Evolutionary conservation across 2,329 filamentous ascomycete genomes (phyloP), one percentile per base, ranked within the genome.

Genomic region (Pseudogymnoascus sp.): DNA sequence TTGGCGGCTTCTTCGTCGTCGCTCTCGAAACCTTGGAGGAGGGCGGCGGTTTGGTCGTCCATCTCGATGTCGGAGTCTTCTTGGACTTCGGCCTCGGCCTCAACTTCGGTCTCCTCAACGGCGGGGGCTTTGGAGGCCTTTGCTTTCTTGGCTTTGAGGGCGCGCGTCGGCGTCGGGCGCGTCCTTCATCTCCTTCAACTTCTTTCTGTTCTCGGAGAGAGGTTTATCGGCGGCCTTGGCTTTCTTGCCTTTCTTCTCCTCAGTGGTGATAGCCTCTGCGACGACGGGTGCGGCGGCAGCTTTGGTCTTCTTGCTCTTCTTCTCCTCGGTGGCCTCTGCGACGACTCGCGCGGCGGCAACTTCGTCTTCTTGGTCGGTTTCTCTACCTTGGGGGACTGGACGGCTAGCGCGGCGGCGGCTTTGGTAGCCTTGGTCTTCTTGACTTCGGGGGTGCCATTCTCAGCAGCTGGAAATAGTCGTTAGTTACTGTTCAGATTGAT

Each of bases 21-120:
- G 68, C 79, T 82, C 71, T 84, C 81, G 63, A 84, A 84, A 8
- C 82, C 82, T 64, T 78, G 77, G 65, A 84, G 75, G 23, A 84
- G 74, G 18, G 78, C 80, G 33, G 77, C 75, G n/a, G 81, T 83
- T 66, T 82, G 80, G 65, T 83, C 81, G 66, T 60, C 58, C 58
- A 60, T 60, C 33, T 60, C 79, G 43, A 75, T 71, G 25, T 73
- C 71, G 7, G 71, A 75, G 23, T 75, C 74, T 6, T 73, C 74
- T 23, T 72, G 71, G 55, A 69, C 65, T 16, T 68, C 67, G 28
- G 14, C 67, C 6, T 62, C 63, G 1, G 45, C 65, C 43, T 49
- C 59, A 9, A 12, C 31, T 31, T 31, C 28, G 7, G 18, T 21
- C 38, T 65, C 41, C 38, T 65, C 66, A 28, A 60, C 66, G 11